Conservation (phyloP, 129 eudicot species). For the Ambrosia artemisiifolia region DNA sequence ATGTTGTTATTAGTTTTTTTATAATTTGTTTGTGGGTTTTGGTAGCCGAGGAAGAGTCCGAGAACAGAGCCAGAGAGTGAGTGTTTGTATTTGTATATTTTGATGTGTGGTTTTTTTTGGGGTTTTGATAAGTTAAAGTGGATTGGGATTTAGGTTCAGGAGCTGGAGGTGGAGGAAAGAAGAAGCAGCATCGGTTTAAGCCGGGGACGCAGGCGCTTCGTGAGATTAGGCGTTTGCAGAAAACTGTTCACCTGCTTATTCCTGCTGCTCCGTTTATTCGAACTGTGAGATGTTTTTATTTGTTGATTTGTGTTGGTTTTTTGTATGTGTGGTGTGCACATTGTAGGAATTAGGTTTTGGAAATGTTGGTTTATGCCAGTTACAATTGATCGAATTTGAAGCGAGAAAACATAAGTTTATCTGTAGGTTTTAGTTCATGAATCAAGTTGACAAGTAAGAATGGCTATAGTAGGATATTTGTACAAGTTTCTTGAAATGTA, state of each 20-base stretch:
- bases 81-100: background rate
- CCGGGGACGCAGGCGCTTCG: conserved; percentile 77
- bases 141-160: conserved; percentile 28
- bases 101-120: conserved; percentile 7
- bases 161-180: background rate
- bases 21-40: background rate
- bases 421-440: background rate
- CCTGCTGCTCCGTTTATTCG: conserved; percentile 74
- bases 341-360: background rate
- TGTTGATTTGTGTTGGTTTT: background rate
- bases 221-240: conserved; percentile 67
- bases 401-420: background rate
- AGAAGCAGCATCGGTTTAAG: conserved; percentile 42
- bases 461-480: background rate
- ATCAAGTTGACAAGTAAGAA: background rate
- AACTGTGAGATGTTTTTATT: conserved; percentile 33
- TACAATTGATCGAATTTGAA: background rate
- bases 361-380: background rate
- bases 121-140: background rate
- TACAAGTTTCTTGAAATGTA: background rate
- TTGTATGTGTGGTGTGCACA: conserved; percentile 2
- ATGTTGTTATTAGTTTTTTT: background rate
- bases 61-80: conserved; percentile 14
- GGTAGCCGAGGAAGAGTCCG: conserved; percentile 22
- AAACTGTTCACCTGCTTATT: conserved; percentile 49